Percentiles rank a stretch among this genome's conserved stretches.
Evolutionary conservation across 208 protist genomes (phyloP).

Genomic region (Leishmania martiniquensis): DNA sequence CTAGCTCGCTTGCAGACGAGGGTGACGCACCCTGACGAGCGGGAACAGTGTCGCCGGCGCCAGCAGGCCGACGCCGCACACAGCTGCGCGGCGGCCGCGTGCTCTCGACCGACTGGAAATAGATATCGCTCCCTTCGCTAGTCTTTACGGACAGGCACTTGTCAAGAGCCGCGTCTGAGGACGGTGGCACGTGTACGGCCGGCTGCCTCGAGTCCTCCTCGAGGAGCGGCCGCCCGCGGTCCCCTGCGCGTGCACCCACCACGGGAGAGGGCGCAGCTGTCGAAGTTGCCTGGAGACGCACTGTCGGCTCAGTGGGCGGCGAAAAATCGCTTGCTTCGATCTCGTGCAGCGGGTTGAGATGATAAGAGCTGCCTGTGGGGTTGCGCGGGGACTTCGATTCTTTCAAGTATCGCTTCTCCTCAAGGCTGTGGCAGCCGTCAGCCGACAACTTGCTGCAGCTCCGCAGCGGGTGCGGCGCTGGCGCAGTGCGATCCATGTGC

Average conservation of each 20-base stretch:
- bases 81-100: constrained; percentile 13
- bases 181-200: no score
- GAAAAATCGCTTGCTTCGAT: not conserved
- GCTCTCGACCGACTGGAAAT: constrained; percentile 12
- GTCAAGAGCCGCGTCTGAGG: constrained; percentile 3
- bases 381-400: constrained; percentile 27
- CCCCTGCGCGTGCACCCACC: not conserved
- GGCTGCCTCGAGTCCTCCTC: no score
- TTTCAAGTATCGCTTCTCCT: constrained; percentile 4
- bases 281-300: not conserved
- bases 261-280: not conserved
- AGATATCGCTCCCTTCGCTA: constrained; percentile 14
- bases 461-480: not conserved
- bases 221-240: not conserved
- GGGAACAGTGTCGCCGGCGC: not conserved
- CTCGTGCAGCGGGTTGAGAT: constrained; percentile 36
- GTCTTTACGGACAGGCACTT: constrained; percentile 1
- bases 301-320: not conserved
- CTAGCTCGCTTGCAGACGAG: not conserved
- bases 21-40: not conserved
- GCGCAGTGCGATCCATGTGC: not conserved
- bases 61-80: constrained; percentile 3
- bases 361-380: constrained; percentile 19
- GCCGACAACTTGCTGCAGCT: not conserved
- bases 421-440: not conserved